Percentiles rank a stretch among this genome's conserved stretches.
These are phyloP conservation scores for Syncephalastrum contaminatum DNA, from an alignment of 371 early-diverging fungal species.

Conservation along the genomic window DNA sequence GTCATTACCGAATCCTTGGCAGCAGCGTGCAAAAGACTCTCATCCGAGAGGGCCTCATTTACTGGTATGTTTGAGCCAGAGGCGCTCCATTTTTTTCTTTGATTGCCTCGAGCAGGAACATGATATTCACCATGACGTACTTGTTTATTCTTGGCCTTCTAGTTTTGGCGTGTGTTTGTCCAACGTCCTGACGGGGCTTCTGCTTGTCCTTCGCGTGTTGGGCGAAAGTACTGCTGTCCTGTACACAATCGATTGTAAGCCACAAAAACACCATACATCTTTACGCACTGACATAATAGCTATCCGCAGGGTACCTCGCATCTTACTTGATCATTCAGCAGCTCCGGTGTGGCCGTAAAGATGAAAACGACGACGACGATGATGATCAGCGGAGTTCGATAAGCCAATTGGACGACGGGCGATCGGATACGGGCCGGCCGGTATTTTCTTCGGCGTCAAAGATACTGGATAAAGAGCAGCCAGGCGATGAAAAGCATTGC, in stretches of 20 bases:
- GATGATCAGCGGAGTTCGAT: slow-evolving; percentile 5
- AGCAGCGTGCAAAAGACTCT: slow-evolving; percentile 39
- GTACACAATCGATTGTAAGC: slow-evolving; percentile 50
- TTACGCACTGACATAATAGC: neutral
- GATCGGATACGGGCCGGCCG: too few species aligned
- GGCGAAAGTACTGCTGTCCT: slow-evolving; percentile 43
- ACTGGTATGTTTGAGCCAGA: slow-evolving; percentile 25
- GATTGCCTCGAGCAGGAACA: too few species aligned
- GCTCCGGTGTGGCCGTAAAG: slow-evolving; percentile 23
- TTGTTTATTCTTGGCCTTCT: neutral
- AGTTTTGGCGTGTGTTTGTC: slow-evolving; percentile 50
- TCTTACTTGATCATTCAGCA: slow-evolving; percentile 52
- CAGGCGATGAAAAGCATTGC: neutral
- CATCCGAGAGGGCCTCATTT: slow-evolving; percentile 39
- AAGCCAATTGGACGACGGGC: too few species aligned
- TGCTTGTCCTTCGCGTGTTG: slow-evolving; percentile 26
- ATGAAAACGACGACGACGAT: slow-evolving; percentile 16
- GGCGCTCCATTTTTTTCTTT: too few species aligned
- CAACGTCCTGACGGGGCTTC: slow-evolving; percentile 42
- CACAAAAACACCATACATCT: neutral
- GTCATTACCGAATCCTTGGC: slow-evolving; percentile 38
- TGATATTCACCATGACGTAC: slow-evolving; percentile 1
- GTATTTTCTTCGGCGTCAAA: too few species aligned
- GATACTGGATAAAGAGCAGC: too few species aligned
- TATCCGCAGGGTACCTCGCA: slow-evolving; percentile 40